phyloP scores from a whole-genome alignment of 306 rosid genomes.

The Senna siamea region DNA sequence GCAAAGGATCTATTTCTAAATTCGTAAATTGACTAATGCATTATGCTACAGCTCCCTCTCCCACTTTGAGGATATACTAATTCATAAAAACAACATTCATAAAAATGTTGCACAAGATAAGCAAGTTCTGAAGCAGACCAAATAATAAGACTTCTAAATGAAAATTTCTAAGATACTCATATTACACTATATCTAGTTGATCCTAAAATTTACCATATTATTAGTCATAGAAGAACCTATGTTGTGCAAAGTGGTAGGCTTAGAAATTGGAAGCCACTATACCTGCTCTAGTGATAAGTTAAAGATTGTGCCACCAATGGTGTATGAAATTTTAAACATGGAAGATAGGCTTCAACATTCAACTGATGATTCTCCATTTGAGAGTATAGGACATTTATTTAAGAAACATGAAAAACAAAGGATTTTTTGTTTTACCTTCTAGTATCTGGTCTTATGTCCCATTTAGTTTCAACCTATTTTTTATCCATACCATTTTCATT shows the following conservation, averaged over 20 bases:
- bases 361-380: conserved; percentile 57
- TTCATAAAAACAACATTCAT: conserved; percentile 35
- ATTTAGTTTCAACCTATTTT: conserved; percentile 54
- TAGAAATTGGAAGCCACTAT: too few species aligned
- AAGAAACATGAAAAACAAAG: background rate
- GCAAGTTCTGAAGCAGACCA: too few species aligned
- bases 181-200: background rate
- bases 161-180: too few species aligned
- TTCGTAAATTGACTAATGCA: conserved; percentile 75
- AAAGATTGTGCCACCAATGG: conserved; percentile 62
- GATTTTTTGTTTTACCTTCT: conserved; percentile 47
- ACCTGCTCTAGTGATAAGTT: conserved; percentile 59
- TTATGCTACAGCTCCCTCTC: conserved; percentile 60
- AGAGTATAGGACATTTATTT: conserved; percentile 9
- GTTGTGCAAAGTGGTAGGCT: background rate
- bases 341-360: conserved; percentile 54
- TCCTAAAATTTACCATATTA: background rate
- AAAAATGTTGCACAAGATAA: background rate
- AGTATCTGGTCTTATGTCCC: conserved; percentile 57
- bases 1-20: conserved; percentile 71
- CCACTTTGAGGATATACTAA: conserved; percentile 74
- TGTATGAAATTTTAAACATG: conserved; percentile 66
- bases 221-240: background rate
- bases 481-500: conserved; percentile 77
- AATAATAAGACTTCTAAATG: too few species aligned